Evolutionary conservation across 1,284 basidiomycete genomes (phyloP).

Genomic region (Sporisorium scitamineum): DNA sequence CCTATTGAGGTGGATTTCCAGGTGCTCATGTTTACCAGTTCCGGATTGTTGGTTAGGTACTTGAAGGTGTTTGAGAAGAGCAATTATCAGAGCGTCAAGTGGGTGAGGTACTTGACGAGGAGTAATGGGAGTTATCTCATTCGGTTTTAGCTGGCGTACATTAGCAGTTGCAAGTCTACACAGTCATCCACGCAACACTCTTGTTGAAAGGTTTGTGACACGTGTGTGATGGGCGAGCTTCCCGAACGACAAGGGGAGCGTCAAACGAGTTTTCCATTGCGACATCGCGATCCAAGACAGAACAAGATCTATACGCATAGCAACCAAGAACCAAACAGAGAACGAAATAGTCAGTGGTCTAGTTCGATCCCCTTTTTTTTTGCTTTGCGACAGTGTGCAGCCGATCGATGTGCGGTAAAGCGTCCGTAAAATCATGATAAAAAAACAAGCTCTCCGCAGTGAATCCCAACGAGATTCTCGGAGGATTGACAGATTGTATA

Average conservation of each 20-base stretch:
- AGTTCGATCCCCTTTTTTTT: neutral
- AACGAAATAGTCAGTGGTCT: neutral
- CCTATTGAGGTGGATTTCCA: conserved; percentile 98
- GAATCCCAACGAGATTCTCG: conserved; percentile 6
- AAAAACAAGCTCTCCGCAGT: conserved; percentile 16
- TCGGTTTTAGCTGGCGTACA: conserved; percentile 41
- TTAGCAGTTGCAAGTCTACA: neutral
- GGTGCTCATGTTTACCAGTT: conserved; percentile 98
- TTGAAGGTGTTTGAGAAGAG: conserved; percentile 97
- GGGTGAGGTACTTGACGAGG: conserved; percentile 64
- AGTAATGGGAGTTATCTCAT: conserved; percentile 61
- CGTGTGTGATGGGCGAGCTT: no score
- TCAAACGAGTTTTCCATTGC: no score
- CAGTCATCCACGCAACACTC: neutral
- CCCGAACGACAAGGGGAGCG: no score
- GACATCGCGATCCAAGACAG: neutral
- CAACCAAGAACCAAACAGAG: neutral
- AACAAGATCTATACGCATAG: neutral
- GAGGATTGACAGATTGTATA: conserved; percentile 57
- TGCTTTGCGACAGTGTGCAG: neutral
- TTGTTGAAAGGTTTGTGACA: neutral
- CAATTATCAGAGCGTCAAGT: conserved; percentile 78
- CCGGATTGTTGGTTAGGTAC: conserved; percentile 94
- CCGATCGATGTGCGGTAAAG: neutral
- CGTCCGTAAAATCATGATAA: conserved; percentile 9